phyloP scores from a whole-genome alignment of 352 stramenopile genomes.

The Phytopythium kandeliae region DNA sequence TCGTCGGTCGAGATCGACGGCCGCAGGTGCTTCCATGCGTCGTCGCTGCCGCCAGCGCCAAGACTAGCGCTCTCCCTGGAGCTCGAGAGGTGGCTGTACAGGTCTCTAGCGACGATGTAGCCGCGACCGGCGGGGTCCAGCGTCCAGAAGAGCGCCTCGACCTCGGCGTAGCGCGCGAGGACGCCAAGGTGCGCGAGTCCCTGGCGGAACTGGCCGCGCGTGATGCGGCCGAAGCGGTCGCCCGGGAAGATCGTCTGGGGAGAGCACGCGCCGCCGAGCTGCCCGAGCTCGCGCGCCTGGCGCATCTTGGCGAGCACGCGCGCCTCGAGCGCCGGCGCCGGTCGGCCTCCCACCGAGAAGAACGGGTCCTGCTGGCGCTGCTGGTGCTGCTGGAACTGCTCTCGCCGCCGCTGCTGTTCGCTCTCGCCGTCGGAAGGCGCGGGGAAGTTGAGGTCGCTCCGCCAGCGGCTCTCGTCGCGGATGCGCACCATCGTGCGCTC shows the following conservation, averaged over 20 bases:
- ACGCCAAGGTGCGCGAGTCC: constrained; percentile 64
- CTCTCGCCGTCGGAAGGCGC: constrained; percentile 1
- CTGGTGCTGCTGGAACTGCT: constrained; percentile 16
- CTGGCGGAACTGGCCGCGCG: constrained; percentile 63
- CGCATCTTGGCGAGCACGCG: constrained; percentile 56
- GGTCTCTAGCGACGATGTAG: constrained; percentile 47
- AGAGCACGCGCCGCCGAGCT: constrained; percentile 35
- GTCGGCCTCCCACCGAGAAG: constrained; percentile 23
- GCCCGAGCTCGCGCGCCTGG: constrained; percentile 56
- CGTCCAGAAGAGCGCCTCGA: constrained; percentile 72
- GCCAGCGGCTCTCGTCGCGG: constrained; percentile 55
- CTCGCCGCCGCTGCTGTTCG: constrained; percentile 4
- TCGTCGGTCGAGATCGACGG: constrained; percentile 25
- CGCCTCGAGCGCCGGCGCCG: constrained; percentile 34
- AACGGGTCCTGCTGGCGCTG: constrained; percentile 26
- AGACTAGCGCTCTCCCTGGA: constrained; percentile 8
- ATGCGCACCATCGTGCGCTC: constrained; percentile 64
- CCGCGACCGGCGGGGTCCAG: constrained; percentile 57
- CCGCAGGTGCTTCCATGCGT: constrained; percentile 16
- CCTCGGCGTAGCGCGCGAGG: constrained; percentile 54
- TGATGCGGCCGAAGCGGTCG: constrained; percentile 66
- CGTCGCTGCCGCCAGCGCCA: not conserved
- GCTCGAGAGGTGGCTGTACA: constrained; percentile 60
- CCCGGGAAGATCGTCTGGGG: constrained; percentile 59
- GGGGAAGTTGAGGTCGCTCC: constrained; percentile 42